Evolutionary conservation across 371 early-diverging fungal species (phyloP).

Genomic region (Rhizopus microsporus): DNA sequence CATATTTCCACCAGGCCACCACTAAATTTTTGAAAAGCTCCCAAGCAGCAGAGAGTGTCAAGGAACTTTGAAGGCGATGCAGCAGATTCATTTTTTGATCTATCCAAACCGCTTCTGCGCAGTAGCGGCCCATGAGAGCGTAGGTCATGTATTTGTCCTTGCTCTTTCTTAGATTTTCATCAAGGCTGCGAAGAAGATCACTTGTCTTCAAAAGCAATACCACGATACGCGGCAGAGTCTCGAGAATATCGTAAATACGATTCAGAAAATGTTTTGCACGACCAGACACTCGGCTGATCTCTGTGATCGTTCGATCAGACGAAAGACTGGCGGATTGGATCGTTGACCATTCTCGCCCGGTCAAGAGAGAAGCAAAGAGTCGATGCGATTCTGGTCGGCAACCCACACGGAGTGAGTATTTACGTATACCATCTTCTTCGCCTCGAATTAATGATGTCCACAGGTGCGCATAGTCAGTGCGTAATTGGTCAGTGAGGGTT

Average conservation of each 20-base stretch:
- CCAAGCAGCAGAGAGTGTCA: slow-evolving; percentile 23
- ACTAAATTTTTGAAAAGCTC: slow-evolving; percentile 29
- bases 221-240: slow-evolving; percentile 77
- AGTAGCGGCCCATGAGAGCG: slow-evolving; percentile 57
- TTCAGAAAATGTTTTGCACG: slow-evolving; percentile 54
- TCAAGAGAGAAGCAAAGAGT: slow-evolving; percentile 84
- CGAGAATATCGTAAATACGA: slow-evolving; percentile 78
- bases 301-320: slow-evolving; percentile 47
- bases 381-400: slow-evolving; percentile 70
- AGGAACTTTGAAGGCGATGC: slow-evolving; percentile 30
- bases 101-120: slow-evolving; percentile 53
- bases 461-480: slow-evolving; percentile 84
- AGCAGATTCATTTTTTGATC: slow-evolving; percentile 33
- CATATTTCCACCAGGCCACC: slow-evolving; percentile 48
- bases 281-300: slow-evolving; percentile 43
- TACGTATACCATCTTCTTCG: slow-evolving; percentile 66
- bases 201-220: slow-evolving; percentile 88
- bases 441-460: slow-evolving; percentile 86
- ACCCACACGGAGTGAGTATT: slow-evolving; percentile 60
- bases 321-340: slow-evolving; percentile 44
- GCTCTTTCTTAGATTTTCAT: slow-evolving; percentile 39
- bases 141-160: slow-evolving; percentile 47
- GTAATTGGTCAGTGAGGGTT: slow-evolving; percentile 69
- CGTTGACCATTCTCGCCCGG: slow-evolving; percentile 82
- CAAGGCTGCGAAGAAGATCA: slow-evolving; percentile 75